Evolutionary conservation across 139 green algal species (phyloP).

Genomic region (Volvox africanus): DNA sequence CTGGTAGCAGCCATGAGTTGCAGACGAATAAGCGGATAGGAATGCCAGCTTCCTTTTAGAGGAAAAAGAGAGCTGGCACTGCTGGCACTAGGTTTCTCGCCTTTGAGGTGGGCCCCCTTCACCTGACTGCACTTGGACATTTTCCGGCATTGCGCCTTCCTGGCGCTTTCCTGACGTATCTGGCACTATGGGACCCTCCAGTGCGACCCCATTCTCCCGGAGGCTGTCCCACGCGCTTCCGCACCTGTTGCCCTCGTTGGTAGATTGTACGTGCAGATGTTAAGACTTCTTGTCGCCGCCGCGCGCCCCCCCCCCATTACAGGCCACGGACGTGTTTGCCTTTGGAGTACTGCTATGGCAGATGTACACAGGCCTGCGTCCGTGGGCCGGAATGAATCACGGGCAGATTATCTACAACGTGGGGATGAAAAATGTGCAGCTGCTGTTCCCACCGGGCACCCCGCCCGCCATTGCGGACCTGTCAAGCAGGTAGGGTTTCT

Average conservation of each 20-base stretch:
- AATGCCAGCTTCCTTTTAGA: no score
- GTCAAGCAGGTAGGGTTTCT: slow-evolving; percentile 19
- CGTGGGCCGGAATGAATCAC: slow-evolving; percentile 60
- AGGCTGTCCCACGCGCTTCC: neutral
- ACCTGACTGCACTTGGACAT: no score
- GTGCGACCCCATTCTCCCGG: neutral
- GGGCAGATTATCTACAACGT: slow-evolving; percentile 55
- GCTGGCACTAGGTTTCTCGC: no score
- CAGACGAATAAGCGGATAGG: no score
- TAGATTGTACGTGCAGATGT: neutral
- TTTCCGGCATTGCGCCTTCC: no score
- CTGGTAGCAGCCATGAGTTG: no score
- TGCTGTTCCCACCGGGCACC: slow-evolving; percentile 51
- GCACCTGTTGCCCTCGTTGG: neutral
- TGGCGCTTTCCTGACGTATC: no score
- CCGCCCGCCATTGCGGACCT: slow-evolving; percentile 47
- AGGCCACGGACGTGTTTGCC: slow-evolving; percentile 58
- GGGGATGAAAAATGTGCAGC: slow-evolving; percentile 43
- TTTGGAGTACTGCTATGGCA: slow-evolving; percentile 69
- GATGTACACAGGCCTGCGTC: slow-evolving; percentile 60
- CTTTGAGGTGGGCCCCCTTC: no score
- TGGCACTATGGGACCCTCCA: neutral
- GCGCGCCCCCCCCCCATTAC: neutral
- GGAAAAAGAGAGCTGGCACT: no score
- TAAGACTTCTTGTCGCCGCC: neutral